Percentiles rank a stretch among this genome's conserved stretches.
Evolutionary conservation across 2,329 filamentous ascomycete species (phyloP).

Genomic region (Fusarium sp.): DNA sequence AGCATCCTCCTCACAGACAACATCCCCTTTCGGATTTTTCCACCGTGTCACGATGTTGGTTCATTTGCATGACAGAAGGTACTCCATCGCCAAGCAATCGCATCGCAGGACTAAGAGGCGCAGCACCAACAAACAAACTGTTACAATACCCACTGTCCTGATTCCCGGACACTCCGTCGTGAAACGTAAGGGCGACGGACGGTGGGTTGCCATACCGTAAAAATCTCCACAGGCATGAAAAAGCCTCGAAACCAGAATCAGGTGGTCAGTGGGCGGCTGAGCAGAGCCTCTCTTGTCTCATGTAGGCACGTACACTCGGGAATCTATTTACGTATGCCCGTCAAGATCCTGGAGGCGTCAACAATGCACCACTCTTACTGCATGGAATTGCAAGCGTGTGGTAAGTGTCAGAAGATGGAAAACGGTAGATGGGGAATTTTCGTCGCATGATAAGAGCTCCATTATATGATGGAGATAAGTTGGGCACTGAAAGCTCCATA

Average conservation of each 20-base stretch:
- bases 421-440: background rate
- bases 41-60: background rate
- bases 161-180: background rate
- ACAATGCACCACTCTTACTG: background rate
- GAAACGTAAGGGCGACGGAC: slow-evolving; percentile 4
- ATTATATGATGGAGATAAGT: background rate
- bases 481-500: background rate
- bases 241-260: background rate
- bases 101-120: background rate
- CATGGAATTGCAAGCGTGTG: background rate
- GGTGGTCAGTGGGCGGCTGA: background rate
- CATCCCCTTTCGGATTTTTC: background rate
- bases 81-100: background rate
- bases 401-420: background rate
- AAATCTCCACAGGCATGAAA: background rate
- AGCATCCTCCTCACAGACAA: background rate
- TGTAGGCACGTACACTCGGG: background rate
- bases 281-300: background rate
- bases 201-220: background rate
- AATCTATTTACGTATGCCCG: background rate
- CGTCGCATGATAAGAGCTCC: background rate
- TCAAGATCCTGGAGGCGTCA: background rate
- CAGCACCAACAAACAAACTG: background rate
- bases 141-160: background rate
- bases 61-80: background rate